Evolutionary conservation across 495 filamentous ascomycete genomes (phyloP).

Genomic region (Talaromyces thailandensis): DNA sequence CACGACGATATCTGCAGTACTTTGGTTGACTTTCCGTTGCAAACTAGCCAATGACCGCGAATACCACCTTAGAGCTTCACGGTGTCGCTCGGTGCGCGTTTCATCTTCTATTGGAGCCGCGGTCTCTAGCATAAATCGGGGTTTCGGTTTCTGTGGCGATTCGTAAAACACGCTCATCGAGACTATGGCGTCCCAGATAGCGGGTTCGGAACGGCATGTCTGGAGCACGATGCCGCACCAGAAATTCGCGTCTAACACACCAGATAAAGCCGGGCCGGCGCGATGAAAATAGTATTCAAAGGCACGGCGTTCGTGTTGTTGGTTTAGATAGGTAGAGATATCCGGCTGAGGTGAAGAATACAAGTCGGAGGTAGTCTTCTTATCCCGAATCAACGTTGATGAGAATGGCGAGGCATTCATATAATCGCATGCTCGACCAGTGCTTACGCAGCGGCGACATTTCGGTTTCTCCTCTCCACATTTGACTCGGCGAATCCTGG

Average conservation of each 20-base stretch:
- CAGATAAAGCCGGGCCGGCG: not conserved
- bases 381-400: not conserved
- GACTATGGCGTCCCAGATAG: not conserved
- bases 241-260: not conserved
- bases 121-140: not conserved
- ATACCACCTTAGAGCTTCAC: not conserved
- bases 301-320: not conserved
- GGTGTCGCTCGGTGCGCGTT: not conserved
- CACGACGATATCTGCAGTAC: not conserved
- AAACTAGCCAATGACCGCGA: not conserved
- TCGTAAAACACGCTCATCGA: not conserved
- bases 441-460: not conserved
- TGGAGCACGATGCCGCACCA: not conserved
- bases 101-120: not conserved
- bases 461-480: not conserved
- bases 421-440: not conserved
- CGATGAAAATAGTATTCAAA: not conserved
- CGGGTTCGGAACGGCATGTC: not conserved
- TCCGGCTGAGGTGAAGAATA: not conserved
- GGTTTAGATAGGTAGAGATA: not conserved
- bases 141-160: not conserved
- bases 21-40: not conserved
- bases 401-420: not conserved
- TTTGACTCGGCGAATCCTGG: not conserved
- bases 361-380: not conserved